These are phyloP conservation scores for Lactarius psammicola DNA, from an alignment of 768 basidiomycete species.

Conservation along the genomic window DNA sequence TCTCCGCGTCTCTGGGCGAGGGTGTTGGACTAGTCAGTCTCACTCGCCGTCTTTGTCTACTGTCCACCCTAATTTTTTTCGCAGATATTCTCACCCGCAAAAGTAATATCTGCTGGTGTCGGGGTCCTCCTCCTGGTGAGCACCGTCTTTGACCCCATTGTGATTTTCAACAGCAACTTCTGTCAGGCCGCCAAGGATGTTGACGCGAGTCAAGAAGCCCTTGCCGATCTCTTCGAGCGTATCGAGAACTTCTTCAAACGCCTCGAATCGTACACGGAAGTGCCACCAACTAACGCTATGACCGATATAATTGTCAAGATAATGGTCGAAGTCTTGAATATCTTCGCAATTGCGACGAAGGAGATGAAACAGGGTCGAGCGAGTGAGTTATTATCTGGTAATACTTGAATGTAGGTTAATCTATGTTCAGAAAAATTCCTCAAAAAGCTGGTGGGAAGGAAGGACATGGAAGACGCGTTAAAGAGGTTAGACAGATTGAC, in stretches of 20 bases:
- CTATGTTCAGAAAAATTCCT: not conserved
- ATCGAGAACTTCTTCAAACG: not conserved
- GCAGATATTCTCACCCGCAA: not conserved
- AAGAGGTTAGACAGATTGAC: not conserved
- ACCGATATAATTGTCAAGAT: not conserved
- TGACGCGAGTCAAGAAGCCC: not conserved
- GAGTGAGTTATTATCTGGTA: not conserved
- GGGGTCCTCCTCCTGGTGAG: not conserved
- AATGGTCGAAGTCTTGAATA: not conserved
- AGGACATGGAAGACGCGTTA: not conserved
- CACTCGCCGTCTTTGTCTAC: not conserved
- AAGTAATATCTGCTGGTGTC: not conserved
- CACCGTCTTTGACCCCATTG: not conserved
- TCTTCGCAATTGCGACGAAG: not conserved
- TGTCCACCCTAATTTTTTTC: not conserved
- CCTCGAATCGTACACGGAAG: not conserved
- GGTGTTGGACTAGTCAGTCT: not conserved
- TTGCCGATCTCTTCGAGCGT: not conserved
- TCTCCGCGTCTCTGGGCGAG: not conserved
- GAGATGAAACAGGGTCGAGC: not conserved
- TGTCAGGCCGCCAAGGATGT: not conserved
- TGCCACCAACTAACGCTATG: not conserved
- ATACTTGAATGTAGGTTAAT: not conserved
- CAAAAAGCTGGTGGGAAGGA: not conserved
- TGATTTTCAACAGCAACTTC: not conserved